Evolutionary conservation across 495 filamentous ascomycete genomes (phyloP).

Genomic region (Podospora didyma): DNA sequence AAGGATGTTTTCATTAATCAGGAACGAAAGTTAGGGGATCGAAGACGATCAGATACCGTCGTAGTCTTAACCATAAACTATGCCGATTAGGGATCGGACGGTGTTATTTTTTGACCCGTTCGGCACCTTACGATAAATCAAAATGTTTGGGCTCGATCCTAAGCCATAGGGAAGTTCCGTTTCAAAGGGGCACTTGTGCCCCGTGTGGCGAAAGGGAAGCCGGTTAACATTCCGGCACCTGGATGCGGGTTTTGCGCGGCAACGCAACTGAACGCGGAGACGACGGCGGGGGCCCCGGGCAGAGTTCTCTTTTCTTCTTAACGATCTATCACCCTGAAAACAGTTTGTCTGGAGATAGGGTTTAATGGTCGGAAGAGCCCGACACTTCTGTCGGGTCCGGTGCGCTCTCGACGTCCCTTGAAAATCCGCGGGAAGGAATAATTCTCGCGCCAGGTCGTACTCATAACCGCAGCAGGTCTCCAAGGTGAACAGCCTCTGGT

Average conservation of each 20-base stretch:
- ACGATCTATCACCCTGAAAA: constrained; percentile 54
- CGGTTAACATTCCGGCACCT: constrained; percentile 68
- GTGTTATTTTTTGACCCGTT: constrained; percentile 67
- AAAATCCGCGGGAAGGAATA: constrained; percentile 67
- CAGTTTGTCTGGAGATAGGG: constrained; percentile 58
- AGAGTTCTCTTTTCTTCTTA: constrained; percentile 72
- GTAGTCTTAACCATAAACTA: constrained; percentile 76
- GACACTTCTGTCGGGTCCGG: constrained; percentile 60
- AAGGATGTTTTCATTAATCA: constrained; percentile 76
- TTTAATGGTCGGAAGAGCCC: constrained; percentile 58
- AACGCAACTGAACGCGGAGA: constrained; percentile 65
- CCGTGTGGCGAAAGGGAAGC: constrained; percentile 63
- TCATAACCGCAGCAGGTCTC: constrained; percentile 70
- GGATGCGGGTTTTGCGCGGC: constrained; percentile 61
- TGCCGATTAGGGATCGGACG: constrained; percentile 69
- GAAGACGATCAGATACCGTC: constrained; percentile 74
- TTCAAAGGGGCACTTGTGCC: constrained; percentile 57
- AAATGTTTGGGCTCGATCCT: constrained; percentile 71
- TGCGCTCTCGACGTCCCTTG: constrained; percentile 63
- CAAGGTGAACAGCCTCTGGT: constrained; percentile 71
- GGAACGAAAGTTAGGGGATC: constrained; percentile 73
- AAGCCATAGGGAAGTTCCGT: constrained; percentile 62
- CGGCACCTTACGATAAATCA: constrained; percentile 69
- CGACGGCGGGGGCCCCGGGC: constrained; percentile 57
- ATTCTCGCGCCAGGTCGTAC: constrained; percentile 64